Base-by-base conservation (phyloP, 2,329 filamentous ascomycete genomes). In the Monosporascus sp. region DNA sequence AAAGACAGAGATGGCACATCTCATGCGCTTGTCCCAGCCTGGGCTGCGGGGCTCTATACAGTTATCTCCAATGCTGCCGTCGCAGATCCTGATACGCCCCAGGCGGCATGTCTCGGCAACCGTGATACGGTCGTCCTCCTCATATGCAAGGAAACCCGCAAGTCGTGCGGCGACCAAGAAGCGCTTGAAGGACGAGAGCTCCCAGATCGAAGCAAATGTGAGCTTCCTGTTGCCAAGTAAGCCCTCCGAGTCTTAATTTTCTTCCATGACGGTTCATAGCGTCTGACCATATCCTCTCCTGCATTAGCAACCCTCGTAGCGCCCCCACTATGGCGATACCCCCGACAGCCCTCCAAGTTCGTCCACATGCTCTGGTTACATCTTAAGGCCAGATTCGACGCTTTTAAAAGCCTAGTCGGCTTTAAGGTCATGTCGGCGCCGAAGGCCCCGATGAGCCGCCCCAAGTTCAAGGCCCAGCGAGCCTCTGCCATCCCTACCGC, bases 401-500 rank as follows among this genome's bases (percentile, higher is more conserved):
- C 73, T 54, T 59, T 68, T 9, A 54, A 66, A 31, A 64, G 68
- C 2, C 34, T 76, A 8, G 49, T 75, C 22, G 68, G 70, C 27
- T 61, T 76, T 48, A 74, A 76, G 61, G 61, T 77, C 48, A 59
- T 69, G 36, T 81, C 79, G 26, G 79, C 77, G 71, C 72, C 73
- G 24, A 63, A 59, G 1, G 24, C 41, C 52, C 67, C 75, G 59
- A 67, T 75, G 50, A 69, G 67, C 34, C 69, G 69, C 20, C 75
- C 76, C 14, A 64, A 61, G n/a, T 76, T 77, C 64, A 73, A 76
- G 62, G 64, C 77, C 26, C 60, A 69, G 26, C 73, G 73, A 16
- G 59, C 68, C 22, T 64, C 68, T 50, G 71, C 82, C 47, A 67
- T 75, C 8, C 77, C 82, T 2, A 76, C 77, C 1, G 86, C 84